phyloP scores from a whole-genome alignment of 441 rosid genomes.

The Brassica hybrid region DNA sequence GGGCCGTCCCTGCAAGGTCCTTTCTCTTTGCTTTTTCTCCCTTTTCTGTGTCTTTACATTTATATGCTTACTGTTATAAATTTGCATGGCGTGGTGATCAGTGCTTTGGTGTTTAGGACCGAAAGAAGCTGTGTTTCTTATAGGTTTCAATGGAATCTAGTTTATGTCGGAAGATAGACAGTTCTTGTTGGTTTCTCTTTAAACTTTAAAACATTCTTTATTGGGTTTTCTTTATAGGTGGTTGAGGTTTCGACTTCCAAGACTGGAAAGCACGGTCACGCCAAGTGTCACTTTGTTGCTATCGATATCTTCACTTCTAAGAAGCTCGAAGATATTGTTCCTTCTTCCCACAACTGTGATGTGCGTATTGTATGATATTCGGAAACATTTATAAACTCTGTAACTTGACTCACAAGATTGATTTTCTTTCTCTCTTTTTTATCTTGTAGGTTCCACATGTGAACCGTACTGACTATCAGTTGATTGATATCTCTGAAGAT shows the following conservation, averaged over 20 bases:
- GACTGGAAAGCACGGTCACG: conserved; percentile 98
- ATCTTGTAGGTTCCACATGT: conserved; percentile 85
- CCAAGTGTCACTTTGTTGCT: conserved; percentile 93
- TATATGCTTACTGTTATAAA: background rate
- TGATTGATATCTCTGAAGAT: conserved; percentile 95
- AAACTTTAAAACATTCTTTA: background rate
- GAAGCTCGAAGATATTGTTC: conserved; percentile 97
- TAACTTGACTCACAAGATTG: background rate
- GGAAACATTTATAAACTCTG: background rate
- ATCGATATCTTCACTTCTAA: conserved; percentile 92
- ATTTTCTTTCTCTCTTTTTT: background rate
- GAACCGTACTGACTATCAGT: conserved; percentile 82
- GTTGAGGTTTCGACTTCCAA: conserved; percentile 95
- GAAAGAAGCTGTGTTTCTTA: background rate
- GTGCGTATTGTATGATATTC: conserved; percentile 41
- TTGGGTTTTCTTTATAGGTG: conserved; percentile 54
- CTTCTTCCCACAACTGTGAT: conserved; percentile 97
- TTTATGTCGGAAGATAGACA: background rate
- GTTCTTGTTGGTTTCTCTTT: background rate
- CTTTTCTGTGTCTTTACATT: background rate
- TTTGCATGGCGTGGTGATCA: background rate
- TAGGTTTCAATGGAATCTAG: background rate
- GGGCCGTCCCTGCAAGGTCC: conserved; percentile 86
- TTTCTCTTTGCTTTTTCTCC: background rate
- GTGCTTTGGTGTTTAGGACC: background rate